A percentile compares a stretch with the other conserved stretches of the same genome.
phyloP scores from a whole-genome alignment of 2,329 filamentous ascomycete species.

The Septoria petroselini region DNA sequence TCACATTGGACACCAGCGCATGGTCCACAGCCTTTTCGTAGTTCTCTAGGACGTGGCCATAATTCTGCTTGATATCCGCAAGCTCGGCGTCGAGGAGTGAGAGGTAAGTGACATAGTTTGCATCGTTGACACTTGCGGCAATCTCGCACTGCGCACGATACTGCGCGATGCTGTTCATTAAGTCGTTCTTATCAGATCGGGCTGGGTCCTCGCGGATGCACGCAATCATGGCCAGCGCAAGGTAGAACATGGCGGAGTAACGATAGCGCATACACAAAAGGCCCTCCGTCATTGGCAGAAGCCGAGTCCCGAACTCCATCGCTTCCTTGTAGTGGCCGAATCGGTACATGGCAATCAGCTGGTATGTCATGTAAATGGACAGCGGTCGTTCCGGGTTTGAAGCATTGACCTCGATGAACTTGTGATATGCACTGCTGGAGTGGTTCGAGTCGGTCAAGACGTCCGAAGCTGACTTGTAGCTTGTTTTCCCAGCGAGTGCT shows the following conservation, averaged over 20 bases:
- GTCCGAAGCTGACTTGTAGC: conserved; percentile 47
- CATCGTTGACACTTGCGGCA: conserved; percentile 61
- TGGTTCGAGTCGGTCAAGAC: conserved; percentile 70
- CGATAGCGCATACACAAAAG: conserved; percentile 45
- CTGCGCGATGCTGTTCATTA: conserved; percentile 53
- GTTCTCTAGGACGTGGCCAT: conserved; percentile 55
- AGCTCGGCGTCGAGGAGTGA: conserved; percentile 66
- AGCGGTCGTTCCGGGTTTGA: conserved; percentile 62
- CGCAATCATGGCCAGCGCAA: conserved; percentile 44
- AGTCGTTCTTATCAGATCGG: conserved; percentile 37
- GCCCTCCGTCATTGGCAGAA: conserved; percentile 43
- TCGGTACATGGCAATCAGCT: conserved; percentile 43
- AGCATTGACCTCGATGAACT: conserved; percentile 46
- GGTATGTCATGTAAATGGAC: conserved; percentile 63
- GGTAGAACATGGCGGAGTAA: conserved; percentile 45
- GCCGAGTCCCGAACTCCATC: conserved; percentile 42
- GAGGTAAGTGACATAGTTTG: conserved; percentile 71
- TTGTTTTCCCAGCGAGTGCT: conserved; percentile 72
- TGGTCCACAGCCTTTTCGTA: conserved; percentile 74
- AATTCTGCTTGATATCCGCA: conserved; percentile 50
- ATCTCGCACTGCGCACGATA: conserved; percentile 61
- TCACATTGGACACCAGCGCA: conserved; percentile 62
- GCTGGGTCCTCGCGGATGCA: conserved; percentile 39
- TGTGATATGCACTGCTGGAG: conserved; percentile 55
- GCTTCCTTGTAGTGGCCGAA: conserved; percentile 47